Evolutionary conservation across 2,329 filamentous ascomycete species (phyloP).

Genomic region (Phialemonium atrogriseum): DNA sequence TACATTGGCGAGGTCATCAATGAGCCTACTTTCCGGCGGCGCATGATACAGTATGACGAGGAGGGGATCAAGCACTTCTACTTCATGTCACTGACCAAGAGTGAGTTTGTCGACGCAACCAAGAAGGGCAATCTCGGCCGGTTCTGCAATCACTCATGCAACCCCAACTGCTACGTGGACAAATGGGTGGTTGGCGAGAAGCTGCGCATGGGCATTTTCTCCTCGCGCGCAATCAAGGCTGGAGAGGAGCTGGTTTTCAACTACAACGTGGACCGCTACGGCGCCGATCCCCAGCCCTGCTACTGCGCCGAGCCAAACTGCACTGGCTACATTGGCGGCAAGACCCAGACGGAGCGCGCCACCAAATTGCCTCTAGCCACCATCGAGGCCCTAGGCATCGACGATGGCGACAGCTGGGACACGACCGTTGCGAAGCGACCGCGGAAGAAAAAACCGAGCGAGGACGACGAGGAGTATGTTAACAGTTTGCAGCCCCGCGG

Average conservation of each 20-base stretch:
- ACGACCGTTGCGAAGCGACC: conserved; percentile 82
- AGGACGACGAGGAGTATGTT: conserved; percentile 93
- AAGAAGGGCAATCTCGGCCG: conserved; percentile 92
- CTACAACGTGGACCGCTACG: conserved; percentile 98
- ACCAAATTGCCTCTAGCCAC: conserved; percentile 85
- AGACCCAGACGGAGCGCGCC: conserved; percentile 91
- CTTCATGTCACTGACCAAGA: conserved; percentile 97
- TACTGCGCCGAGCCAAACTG: conserved; percentile 95
- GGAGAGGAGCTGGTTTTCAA: conserved; percentile 98
- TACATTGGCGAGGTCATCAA: conserved; percentile 99
- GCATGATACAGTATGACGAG: conserved; percentile 88
- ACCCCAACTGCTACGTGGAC: conserved; percentile 97
- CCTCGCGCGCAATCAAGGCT: conserved; percentile 70
- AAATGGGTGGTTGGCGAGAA: conserved; percentile 99
- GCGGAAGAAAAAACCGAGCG: conserved; percentile 82
- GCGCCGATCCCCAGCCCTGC: conserved; percentile 91
- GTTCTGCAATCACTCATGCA: conserved; percentile 99
- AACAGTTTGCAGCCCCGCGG: conserved; percentile 75
- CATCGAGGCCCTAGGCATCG: conserved; percentile 92
- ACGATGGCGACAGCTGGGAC: conserved; percentile 88
- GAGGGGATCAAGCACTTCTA: conserved; percentile 99
- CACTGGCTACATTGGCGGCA: conserved; percentile 92
- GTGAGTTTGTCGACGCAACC: conserved; percentile 95
- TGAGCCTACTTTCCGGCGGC: conserved; percentile 77
- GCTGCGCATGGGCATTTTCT: conserved; percentile 97